These are phyloP conservation scores for Talaromyces stipitatus DNA, from an alignment of 495 filamentous ascomycete genomes.

Conservation along the genomic window DNA sequence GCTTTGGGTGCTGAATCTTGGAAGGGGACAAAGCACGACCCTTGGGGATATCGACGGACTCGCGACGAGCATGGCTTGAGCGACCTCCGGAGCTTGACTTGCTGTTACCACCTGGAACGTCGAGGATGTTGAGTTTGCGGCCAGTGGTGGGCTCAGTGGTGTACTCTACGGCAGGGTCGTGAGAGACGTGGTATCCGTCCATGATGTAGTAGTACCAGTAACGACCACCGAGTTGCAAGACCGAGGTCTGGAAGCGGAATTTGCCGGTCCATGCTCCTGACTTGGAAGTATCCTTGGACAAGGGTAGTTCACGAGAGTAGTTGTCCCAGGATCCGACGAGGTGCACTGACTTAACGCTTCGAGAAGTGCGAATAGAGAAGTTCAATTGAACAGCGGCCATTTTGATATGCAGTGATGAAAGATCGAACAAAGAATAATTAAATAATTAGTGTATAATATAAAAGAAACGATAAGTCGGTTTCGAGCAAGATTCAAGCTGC, in stretches of 20 bases:
- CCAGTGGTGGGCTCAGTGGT: constrained; percentile 95
- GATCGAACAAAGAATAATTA: constrained; percentile 16
- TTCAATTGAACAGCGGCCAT: constrained; percentile 82
- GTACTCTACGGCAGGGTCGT: constrained; percentile 85
- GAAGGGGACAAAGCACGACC: constrained; percentile 80
- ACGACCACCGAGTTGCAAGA: constrained; percentile 73
- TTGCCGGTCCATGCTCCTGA: constrained; percentile 86
- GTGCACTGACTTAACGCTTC: constrained; percentile 96
- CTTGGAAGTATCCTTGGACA: constrained; percentile 81
- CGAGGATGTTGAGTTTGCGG: constrained; percentile 80
- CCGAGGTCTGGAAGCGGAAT: constrained; percentile 85
- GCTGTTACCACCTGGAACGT: constrained; percentile 46
- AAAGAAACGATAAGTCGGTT: constrained; percentile 17
- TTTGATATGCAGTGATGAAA: constrained; percentile 39
- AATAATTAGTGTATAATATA: constrained; percentile 9
- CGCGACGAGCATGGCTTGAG: constrained; percentile 17
- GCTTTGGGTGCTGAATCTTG: constrained; percentile 86
- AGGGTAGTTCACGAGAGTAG: constrained; percentile 86
- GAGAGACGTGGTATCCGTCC: constrained; percentile 96
- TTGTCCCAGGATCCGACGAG: constrained; percentile 97
- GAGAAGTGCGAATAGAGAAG: constrained; percentile 89
- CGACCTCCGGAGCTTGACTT: constrained; percentile 19
- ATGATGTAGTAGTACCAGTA: constrained; percentile 99
- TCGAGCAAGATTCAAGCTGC: constrained; percentile 53
- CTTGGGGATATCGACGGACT: constrained; percentile 62